Conservation (phyloP, 768 basidiomycete species). For the Mycena crocata region DNA sequence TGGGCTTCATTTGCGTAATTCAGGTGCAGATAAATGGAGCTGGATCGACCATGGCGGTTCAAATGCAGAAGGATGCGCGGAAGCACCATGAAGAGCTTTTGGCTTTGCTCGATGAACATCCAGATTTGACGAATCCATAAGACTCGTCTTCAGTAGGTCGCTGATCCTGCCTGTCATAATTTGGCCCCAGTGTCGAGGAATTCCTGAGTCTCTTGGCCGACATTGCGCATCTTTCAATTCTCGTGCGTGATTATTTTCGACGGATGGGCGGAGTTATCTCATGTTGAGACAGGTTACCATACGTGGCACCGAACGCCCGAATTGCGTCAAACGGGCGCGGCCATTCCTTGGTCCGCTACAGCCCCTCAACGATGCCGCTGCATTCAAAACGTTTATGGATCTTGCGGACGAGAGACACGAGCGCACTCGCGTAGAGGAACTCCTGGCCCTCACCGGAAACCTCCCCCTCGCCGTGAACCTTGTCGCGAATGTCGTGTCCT, state of each 20-base stretch:
- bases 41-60: not conserved
- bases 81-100: conserved; percentile 7
- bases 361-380: conserved; percentile 4
- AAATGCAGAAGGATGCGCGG: not conserved
- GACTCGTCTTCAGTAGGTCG: not conserved
- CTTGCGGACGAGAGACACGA: not conserved
- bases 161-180: not conserved
- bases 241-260: too few species aligned
- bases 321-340: not conserved
- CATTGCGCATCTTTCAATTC: not conserved
- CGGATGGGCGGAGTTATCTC: too few species aligned
- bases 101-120: not conserved
- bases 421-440: not conserved
- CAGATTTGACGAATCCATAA: conserved; percentile 8
- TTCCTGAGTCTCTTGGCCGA: not conserved
- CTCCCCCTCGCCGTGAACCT: conserved; percentile 3
- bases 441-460: not conserved
- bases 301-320: conserved; percentile 16
- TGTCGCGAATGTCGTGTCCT: not conserved
- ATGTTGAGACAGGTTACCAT: not conserved
- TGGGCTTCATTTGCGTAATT: not conserved
- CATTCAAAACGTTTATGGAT: conserved; percentile 2
- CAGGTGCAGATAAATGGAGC: not conserved
- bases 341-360: conserved; percentile 1
- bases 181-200: not conserved